Conservation (phyloP, 805 yeast species). For the Nakazawaea holstii region DNA sequence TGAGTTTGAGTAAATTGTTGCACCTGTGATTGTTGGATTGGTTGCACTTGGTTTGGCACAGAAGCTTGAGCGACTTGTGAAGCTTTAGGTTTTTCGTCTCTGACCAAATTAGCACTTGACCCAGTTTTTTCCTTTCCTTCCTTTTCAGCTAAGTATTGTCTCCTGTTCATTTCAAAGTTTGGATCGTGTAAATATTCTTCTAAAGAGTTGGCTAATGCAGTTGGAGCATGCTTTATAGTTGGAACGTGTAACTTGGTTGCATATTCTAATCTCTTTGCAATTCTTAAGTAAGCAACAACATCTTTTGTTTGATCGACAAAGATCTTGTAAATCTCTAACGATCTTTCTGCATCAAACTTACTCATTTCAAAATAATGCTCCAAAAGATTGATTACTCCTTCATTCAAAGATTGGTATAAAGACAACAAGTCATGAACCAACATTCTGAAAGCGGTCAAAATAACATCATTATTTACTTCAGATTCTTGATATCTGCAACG, state of each 20-base stretch:
- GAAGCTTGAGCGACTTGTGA: not conserved
- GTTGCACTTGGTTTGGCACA: conserved; percentile 11
- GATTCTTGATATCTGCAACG: conserved; percentile 70
- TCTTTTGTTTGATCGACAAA: conserved; percentile 83
- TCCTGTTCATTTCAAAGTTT: conserved; percentile 72
- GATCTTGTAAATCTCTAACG: conserved; percentile 74
- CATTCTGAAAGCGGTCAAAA: conserved; percentile 79
- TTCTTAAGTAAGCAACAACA: conserved; percentile 81
- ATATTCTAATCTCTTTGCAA: conserved; percentile 84
- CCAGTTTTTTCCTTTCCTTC: conserved; percentile 27
- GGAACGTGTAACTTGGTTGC: conserved; percentile 90
- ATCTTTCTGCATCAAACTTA: conserved; percentile 77
- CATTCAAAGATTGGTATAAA: conserved; percentile 85
- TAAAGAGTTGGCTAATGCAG: conserved; percentile 79
- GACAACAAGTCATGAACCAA: conserved; percentile 86
- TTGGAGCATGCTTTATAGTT: conserved; percentile 94
- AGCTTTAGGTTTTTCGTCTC: conserved; percentile 7
- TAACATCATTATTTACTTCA: conserved; percentile 80
- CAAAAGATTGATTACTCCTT: conserved; percentile 88
- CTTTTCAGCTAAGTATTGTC: conserved; percentile 71
- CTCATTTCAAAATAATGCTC: conserved; percentile 96
- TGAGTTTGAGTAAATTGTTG: conserved; percentile 4
- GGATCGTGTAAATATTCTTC: conserved; percentile 89
- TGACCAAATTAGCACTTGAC: conserved; percentile 6
- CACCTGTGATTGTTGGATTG: conserved; percentile 10